Percentiles rank a stretch among this genome's conserved stretches.
These are phyloP conservation scores for Diaporthe amygdali DNA, from an alignment of 2,329 filamentous ascomycete species.

Conservation along the genomic window DNA sequence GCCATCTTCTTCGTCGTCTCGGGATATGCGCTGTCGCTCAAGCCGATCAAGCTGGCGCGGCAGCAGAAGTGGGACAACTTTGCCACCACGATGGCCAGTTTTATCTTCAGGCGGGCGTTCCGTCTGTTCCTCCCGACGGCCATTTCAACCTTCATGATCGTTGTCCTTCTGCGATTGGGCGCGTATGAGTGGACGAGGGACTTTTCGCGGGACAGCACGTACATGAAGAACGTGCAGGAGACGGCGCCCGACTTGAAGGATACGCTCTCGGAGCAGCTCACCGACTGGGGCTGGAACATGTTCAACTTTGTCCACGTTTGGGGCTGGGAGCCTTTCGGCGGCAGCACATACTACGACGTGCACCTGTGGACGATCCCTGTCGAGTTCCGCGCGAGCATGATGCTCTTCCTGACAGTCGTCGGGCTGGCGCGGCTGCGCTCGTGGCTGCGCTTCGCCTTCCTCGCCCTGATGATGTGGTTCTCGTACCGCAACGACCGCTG, in stretches of 20 bases:
- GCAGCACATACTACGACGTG: conserved; percentile 58
- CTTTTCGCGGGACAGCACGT: conserved; percentile 48
- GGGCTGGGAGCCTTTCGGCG: conserved; percentile 53
- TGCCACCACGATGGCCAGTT: conserved; percentile 51
- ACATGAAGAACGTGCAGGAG: conserved; percentile 55
- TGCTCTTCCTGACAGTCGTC: conserved; percentile 59
- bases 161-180: conserved; percentile 49
- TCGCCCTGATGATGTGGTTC: conserved; percentile 48
- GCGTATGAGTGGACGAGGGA: conserved; percentile 53
- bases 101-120: conserved; percentile 56
- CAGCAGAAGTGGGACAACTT: conserved; percentile 41
- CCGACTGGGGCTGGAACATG: conserved; percentile 54
- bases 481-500: conserved; percentile 54
- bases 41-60: conserved; percentile 49
- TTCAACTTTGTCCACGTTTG: conserved; percentile 57
- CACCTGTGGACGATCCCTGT: conserved; percentile 69
- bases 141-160: conserved; percentile 54
- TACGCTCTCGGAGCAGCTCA: conserved; percentile 44
- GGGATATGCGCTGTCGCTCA: conserved; percentile 64
- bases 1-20: conserved; percentile 68
- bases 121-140: conserved; percentile 58
- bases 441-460: conserved; percentile 46
- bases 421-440: conserved; percentile 53
- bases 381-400: conserved; percentile 63
- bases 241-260: conserved; percentile 47